A percentile compares a stretch with the other conserved stretches of the same genome.
These are phyloP conservation scores for Sporothrix schenckii DNA, from an alignment of 2,329 filamentous ascomycete species.

Conservation along the genomic window DNA sequence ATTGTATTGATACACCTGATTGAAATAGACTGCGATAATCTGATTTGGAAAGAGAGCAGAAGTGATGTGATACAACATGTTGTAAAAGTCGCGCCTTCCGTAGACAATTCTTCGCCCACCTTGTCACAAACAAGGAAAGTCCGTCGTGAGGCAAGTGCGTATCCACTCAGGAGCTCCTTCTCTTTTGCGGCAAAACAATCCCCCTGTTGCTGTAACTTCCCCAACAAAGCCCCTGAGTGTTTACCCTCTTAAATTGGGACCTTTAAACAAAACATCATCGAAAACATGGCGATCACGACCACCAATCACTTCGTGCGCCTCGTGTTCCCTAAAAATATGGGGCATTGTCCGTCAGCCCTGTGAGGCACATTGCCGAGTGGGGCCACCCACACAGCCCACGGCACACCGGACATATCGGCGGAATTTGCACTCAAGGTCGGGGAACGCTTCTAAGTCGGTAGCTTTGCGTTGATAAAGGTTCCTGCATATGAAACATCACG, in stretches of 20 bases:
- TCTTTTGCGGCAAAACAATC: too few relatives aligned
- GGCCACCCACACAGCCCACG: neutral
- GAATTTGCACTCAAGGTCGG: conserved; percentile 10
- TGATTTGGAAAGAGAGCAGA: neutral
- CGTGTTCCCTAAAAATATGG: neutral
- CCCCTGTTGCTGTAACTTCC: too few relatives aligned
- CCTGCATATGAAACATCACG: neutral
- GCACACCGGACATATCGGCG: conserved; percentile 30
- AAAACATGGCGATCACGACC: neutral
- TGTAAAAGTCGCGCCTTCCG: conserved; percentile 5
- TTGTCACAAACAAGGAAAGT: too few relatives aligned
- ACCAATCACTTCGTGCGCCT: neutral
- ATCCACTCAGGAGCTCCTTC: too few relatives aligned
- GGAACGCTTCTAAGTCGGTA: too few relatives aligned
- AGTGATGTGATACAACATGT: neutral
- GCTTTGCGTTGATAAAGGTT: neutral
- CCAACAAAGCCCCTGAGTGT: too few relatives aligned
- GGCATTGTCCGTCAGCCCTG: neutral
- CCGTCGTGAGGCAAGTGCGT: too few relatives aligned
- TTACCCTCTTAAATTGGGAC: too few relatives aligned
- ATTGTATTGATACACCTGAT: neutral
- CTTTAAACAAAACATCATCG: neutral
- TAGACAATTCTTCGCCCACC: neutral
- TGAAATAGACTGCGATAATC: neutral
- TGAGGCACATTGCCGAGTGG: conserved; percentile 27